Evolutionary conservation across 2,329 filamentous ascomycete species (phyloP).

Genomic region (Escovopsis sp.): DNA sequence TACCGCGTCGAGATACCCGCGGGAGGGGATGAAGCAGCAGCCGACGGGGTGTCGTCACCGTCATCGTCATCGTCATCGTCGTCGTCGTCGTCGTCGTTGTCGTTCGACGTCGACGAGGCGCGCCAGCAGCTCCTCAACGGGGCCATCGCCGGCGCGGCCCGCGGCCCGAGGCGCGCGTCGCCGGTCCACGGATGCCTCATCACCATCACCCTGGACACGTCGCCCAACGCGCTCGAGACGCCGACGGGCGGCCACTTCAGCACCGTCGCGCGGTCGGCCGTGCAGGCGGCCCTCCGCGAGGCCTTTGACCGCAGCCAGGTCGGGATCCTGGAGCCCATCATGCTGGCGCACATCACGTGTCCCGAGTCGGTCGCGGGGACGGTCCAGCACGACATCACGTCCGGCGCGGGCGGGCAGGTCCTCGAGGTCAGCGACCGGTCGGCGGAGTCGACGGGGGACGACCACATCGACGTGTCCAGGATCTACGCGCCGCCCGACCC

Average conservation of each 20-base stretch:
- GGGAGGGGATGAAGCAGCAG: constrained; percentile 24
- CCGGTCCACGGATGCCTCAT: constrained; percentile 67
- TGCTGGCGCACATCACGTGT: constrained; percentile 76
- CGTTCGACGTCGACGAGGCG: constrained; percentile 34
- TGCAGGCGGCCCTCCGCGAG: constrained; percentile 52
- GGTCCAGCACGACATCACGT: constrained; percentile 69
- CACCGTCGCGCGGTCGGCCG: constrained; percentile 45
- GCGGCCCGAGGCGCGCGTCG: constrained; percentile 67
- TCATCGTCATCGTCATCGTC: too few relatives aligned
- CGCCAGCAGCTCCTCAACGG: constrained; percentile 58
- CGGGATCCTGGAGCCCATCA: constrained; percentile 79
- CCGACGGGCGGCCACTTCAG: constrained; percentile 56
- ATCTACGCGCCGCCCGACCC: constrained; percentile 86
- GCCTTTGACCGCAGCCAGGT: constrained; percentile 41
- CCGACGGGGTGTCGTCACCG: constrained; percentile 10
- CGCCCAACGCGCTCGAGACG: constrained; percentile 37
- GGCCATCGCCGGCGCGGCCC: constrained; percentile 65
- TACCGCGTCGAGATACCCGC: constrained; percentile 40
- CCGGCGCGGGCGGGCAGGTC: constrained; percentile 57
- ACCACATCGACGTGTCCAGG: constrained; percentile 49
- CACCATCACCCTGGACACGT: constrained; percentile 51
- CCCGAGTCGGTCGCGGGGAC: constrained; percentile 68
- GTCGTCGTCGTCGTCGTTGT: too few relatives aligned
- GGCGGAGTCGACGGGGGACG: constrained; percentile 21
- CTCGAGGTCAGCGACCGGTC: constrained; percentile 51